These are phyloP conservation scores for Acer yangbiense DNA, from an alignment of 345 rosid species.

Conservation along the genomic window DNA sequence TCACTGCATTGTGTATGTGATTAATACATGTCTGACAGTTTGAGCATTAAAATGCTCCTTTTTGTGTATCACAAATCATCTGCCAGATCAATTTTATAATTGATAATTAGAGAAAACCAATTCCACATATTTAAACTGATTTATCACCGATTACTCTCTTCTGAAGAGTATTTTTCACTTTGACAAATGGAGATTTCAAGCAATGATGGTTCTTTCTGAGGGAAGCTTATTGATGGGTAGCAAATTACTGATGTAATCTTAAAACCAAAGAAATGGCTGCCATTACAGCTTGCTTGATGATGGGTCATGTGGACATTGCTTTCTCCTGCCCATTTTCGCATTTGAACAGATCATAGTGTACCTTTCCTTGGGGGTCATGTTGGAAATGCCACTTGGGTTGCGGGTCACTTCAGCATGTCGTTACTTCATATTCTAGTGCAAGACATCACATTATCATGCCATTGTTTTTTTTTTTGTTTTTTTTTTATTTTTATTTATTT, in stretches of 20 bases:
- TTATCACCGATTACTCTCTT: background rate
- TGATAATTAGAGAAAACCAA: background rate
- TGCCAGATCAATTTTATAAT: background rate
- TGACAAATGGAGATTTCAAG: background rate
- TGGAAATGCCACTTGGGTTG: background rate
- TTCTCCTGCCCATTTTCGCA: background rate
- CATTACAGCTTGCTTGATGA: background rate
- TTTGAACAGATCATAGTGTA: background rate
- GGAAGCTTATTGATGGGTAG: background rate
- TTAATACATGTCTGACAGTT: background rate
- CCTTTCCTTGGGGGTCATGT: background rate
- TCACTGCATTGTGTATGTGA: background rate
- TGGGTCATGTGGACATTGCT: background rate
- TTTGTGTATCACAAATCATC: background rate
- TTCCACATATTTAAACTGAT: background rate
- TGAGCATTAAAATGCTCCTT: background rate
- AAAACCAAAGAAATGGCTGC: background rate
- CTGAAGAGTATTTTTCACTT: background rate
- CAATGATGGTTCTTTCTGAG: background rate
- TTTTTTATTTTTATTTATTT: background rate
- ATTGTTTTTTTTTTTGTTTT: background rate
- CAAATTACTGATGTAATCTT: background rate
- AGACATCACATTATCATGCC: background rate
- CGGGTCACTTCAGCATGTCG: background rate
- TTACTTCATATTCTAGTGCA: no score